Conservation (phyloP, 805 yeast species). For the Suhomyces vadensis region DNA sequence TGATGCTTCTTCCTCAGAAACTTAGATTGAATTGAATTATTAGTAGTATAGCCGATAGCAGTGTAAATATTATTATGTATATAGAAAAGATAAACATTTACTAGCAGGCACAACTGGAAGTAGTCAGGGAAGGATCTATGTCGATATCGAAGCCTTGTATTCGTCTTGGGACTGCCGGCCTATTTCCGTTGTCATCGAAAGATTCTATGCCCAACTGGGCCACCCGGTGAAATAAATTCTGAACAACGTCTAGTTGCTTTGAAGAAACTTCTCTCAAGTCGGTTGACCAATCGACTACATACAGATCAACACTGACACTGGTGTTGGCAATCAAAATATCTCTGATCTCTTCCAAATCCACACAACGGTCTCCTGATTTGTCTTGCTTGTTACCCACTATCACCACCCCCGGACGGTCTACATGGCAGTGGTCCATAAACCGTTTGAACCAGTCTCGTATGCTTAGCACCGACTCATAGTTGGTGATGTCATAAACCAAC, state of each 20-base stretch:
- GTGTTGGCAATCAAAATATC: constrained; percentile 28
- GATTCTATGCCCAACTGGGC: constrained; percentile 36
- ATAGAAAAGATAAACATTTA: background rate
- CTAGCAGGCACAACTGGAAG: constrained; percentile 24
- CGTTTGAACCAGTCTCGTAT: constrained; percentile 49
- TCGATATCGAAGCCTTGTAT: constrained; percentile 37
- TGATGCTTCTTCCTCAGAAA: constrained; percentile 3
- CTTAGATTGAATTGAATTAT: background rate
- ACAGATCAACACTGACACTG: constrained; percentile 22
- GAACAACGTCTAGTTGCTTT: constrained; percentile 31
- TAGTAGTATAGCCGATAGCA: background rate
- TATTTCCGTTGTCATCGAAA: constrained; percentile 6
- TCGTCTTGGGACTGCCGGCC: constrained; percentile 11
- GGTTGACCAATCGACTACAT: constrained; percentile 33
- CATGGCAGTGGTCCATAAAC: constrained; percentile 50
- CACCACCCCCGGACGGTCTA: constrained; percentile 46
- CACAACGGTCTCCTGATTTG: constrained; percentile 31
- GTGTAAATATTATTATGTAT: background rate
- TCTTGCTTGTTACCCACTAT: constrained; percentile 58
- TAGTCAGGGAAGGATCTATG: constrained; percentile 13
- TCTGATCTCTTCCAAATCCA: constrained; percentile 37
- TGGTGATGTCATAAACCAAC: constrained; percentile 54
- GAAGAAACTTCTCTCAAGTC: constrained; percentile 37
- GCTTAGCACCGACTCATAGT: constrained; percentile 50
- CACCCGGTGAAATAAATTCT: constrained; percentile 35